phyloP scores from a whole-genome alignment of 768 basidiomycete genomes.

The Lentinula lateritia region DNA sequence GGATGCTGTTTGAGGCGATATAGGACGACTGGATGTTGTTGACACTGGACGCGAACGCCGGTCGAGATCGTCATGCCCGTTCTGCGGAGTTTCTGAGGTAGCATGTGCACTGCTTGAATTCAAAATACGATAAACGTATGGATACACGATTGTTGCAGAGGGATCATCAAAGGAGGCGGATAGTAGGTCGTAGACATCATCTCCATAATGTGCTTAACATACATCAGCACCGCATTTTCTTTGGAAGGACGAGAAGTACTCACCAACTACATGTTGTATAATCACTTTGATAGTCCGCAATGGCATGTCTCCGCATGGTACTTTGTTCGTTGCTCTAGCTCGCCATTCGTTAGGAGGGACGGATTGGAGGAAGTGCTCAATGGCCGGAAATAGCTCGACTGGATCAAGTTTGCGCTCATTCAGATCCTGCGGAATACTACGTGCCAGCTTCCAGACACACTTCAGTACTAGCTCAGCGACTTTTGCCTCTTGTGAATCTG shows the following conservation, averaged over 20 bases:
- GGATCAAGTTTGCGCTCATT: constrained; percentile 76
- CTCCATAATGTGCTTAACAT: constrained; percentile 68
- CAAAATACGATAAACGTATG: constrained; percentile 88
- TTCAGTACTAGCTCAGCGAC: constrained; percentile 92
- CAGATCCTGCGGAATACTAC: constrained; percentile 91
- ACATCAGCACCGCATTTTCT: constrained; percentile 1
- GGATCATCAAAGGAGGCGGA: constrained; percentile 90
- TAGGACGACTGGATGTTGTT: constrained; percentile 60
- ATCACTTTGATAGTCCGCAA: constrained; percentile 96
- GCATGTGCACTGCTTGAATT: constrained; percentile 56
- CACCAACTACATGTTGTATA: constrained; percentile 94
- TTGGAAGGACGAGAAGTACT: constrained; percentile 27
- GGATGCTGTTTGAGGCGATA: constrained; percentile 60
- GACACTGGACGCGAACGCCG: constrained; percentile 44
- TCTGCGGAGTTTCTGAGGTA: constrained; percentile 28
- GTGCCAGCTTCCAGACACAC: constrained; percentile 96
- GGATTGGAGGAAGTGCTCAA: constrained; percentile 91
- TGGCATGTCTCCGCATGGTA: constrained; percentile 98
- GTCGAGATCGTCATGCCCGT: constrained; percentile 29
- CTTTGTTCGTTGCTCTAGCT: constrained; percentile 80
- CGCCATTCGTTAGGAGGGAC: constrained; percentile 97
- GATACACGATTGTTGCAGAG: constrained; percentile 96
- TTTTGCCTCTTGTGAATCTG: constrained; percentile 78
- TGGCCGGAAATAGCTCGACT: constrained; percentile 83
- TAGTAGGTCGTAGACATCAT: constrained; percentile 87